These are phyloP conservation scores for Pleurotus ostreatus DNA, from an alignment of 768 basidiomycete genomes.

Conservation along the genomic window DNA sequence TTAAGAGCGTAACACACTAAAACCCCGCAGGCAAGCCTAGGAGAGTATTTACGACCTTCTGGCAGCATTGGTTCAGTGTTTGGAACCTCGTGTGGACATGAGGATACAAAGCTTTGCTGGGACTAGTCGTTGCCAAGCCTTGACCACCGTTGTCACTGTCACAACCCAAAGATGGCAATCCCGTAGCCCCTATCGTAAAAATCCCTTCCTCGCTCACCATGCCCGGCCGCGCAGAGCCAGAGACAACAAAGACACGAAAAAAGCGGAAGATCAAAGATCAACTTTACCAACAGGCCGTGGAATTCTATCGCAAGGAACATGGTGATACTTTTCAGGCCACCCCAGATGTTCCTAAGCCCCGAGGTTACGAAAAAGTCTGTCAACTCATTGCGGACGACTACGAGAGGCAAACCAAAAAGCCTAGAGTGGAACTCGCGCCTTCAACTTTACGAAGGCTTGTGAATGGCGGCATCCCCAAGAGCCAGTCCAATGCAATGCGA, in stretches of 20 bases:
- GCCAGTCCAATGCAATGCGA: conserved; percentile 22
- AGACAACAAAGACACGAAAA: conserved; percentile 11
- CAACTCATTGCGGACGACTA: not conserved
- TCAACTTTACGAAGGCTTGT: conserved; percentile 11
- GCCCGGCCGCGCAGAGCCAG: conserved; percentile 13
- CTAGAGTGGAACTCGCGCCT: conserved; percentile 13
- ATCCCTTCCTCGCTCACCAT: not conserved
- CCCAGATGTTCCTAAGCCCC: too few species aligned
- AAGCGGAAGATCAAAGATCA: conserved; percentile 1
- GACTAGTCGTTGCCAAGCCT: not conserved
- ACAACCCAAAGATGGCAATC: not conserved
- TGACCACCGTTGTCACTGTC: not conserved
- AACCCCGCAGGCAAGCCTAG: too few species aligned
- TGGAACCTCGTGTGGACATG: not conserved
- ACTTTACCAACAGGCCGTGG: conserved; percentile 5
- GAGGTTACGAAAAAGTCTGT: not conserved
- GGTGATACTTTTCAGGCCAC: not conserved
- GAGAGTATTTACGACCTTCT: too few species aligned
- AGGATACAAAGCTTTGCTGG: not conserved
- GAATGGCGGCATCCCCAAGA: conserved; percentile 17
- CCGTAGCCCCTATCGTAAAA: not conserved
- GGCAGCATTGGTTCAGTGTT: not conserved
- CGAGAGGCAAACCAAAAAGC: conserved; percentile 7
- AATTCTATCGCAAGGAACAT: conserved; percentile 3
- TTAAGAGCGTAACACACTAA: not conserved